Base-by-base conservation (phyloP, 2,329 filamentous ascomycete species). In the Talaromyces sp. region DNA sequence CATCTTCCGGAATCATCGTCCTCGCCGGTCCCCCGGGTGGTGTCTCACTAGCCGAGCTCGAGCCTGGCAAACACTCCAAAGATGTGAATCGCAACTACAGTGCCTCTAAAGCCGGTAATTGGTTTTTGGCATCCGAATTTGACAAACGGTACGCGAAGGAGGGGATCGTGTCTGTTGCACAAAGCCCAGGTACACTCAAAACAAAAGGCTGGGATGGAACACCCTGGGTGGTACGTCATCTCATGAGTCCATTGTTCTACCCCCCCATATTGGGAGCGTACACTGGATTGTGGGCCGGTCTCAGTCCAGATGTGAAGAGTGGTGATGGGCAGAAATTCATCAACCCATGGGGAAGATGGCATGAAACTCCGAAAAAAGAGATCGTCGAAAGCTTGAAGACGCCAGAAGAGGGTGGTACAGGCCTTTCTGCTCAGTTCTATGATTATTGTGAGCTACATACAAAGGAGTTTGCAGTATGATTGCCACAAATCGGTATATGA, bases 261-360 rank as follows among this genome's bases (percentile, higher is more conserved):
- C 69, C 71, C 14, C 66, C 75, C 1, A 66, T 63, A 3, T 66
- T 71, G 33, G 82, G 81, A 0, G 81, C 80, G 0, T 83, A 82
- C 67, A 82, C 82, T 0, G 76, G 80, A 63, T 66, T 84, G 0
- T 84, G 77, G 62, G 76, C 81, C 0, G 81, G 75, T 0, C 70
- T 81, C 40, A 80, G 80, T 0, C 75, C 77, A 0, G 74, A 81
- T 0, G 70, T 83, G 3, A 80, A 74, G 0, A 48, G 23, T 23
- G 52, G 25, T 5, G 12, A 48, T 25, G n/a, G 28, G 14, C 46
- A 58, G 7, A 50, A 55, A 14, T 63, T 55, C 59, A 63, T 73
- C 33, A 62, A 64, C 33, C 68, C 69, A 6, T 69, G 67, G 66
- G 67, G 42, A 14, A 46, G 42, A 14, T 46, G 42, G 42, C 1